Conservation (phyloP, 805 yeast genomes). For the Kodamaea laetipori region DNA sequence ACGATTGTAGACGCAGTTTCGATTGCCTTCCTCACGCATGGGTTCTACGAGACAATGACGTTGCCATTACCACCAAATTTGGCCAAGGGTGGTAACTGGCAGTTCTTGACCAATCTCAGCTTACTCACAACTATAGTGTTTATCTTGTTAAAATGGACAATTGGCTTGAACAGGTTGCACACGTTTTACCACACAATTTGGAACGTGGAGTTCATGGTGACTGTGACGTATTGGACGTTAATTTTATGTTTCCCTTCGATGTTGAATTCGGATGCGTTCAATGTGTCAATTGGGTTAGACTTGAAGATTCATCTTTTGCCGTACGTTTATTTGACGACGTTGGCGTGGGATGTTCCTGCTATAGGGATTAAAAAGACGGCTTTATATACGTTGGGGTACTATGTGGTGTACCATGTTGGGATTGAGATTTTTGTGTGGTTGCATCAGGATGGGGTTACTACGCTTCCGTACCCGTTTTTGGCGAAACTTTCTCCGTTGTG, state of each 20-base stretch:
- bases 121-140: conserved; percentile 14
- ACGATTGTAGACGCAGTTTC: background rate
- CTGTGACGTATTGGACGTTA: conserved; percentile 27
- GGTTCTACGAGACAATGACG: conserved; percentile 18
- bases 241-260: conserved; percentile 18
- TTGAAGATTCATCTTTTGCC: conserved; percentile 31
- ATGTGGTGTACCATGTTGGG: conserved; percentile 19
- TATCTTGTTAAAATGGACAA: conserved; percentile 7
- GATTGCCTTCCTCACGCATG: conserved; percentile 13
- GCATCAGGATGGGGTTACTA: conserved; percentile 10
- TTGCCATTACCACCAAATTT: conserved; percentile 23
- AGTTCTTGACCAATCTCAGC: conserved; percentile 28
- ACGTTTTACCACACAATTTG: conserved; percentile 16
- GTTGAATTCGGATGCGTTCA: conserved; percentile 20
- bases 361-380: background rate
- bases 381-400: conserved; percentile 7
- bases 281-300: conserved; percentile 21
- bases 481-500: conserved; percentile 3
- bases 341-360: conserved; percentile 6
- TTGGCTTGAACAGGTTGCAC: background rate
- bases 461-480: conserved; percentile 25
- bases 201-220: conserved; percentile 27
- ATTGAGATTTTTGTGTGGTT: conserved; percentile 16
- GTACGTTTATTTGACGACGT: conserved; percentile 19
- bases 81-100: conserved; percentile 24